These are phyloP conservation scores for Hirsutella thompsonii DNA, from an alignment of 2,329 filamentous ascomycete species.

Conservation along the genomic window DNA sequence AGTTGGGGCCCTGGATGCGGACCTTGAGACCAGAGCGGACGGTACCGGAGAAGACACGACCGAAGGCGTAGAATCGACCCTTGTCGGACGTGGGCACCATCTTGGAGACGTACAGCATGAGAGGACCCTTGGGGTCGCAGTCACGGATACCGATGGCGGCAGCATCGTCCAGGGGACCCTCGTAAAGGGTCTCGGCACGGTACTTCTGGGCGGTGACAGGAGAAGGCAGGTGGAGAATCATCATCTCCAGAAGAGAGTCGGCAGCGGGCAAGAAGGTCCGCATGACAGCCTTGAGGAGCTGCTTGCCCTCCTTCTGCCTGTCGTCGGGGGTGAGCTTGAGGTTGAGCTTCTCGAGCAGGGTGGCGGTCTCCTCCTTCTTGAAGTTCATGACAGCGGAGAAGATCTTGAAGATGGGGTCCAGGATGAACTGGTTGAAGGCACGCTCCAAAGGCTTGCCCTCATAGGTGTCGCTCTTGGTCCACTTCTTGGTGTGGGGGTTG, in stretches of 20 bases:
- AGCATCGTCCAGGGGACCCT: constrained; percentile 89
- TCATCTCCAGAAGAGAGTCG: constrained; percentile 98
- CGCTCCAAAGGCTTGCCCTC: constrained; percentile 89
- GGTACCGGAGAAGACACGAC: constrained; percentile 99
- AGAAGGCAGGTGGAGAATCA: constrained; percentile 97
- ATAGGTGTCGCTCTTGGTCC: constrained; percentile 75
- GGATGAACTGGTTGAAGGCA: constrained; percentile 99
- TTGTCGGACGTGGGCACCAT: constrained; percentile 99
- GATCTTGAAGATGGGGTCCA: constrained; percentile 99
- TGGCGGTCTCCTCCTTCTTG: constrained; percentile 84
- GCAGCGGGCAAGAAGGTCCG: constrained; percentile 96
- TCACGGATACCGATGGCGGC: constrained; percentile 93
- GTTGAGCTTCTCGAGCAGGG: constrained; percentile 80
- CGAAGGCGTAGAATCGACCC: constrained; percentile 99
- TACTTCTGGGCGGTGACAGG: constrained; percentile 93
- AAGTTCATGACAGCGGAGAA: constrained; percentile 95
- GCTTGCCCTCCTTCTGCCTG: constrained; percentile 91
- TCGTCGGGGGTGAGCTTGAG: constrained; percentile 84
- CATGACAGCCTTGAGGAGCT: constrained; percentile 96
- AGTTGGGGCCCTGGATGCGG: constrained; percentile 99
- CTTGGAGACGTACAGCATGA: constrained; percentile 99
- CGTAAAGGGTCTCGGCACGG: constrained; percentile 97
- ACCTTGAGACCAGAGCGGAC: constrained; percentile 97
- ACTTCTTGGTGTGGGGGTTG: constrained; percentile 99
- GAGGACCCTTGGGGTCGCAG: constrained; percentile 93